phyloP scores from a whole-genome alignment of 2,329 filamentous ascomycete species.

The Aspergillus japonicus region DNA sequence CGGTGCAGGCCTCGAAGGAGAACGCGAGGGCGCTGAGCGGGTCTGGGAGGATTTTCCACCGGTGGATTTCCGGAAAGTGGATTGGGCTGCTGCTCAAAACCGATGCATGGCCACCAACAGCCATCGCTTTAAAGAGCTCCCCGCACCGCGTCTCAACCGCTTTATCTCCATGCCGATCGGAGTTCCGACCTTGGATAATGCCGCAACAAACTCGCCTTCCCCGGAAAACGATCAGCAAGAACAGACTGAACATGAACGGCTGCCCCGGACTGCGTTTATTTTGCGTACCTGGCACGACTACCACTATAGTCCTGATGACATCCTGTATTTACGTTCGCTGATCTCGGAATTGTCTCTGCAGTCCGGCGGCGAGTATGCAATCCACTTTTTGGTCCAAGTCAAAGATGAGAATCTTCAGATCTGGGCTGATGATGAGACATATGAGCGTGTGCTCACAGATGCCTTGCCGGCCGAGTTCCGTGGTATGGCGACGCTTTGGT shows the following conservation, averaged over 20 bases:
- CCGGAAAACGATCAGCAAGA: slow-evolving; percentile 18
- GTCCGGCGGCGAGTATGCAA: slow-evolving; percentile 76
- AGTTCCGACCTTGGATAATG: slow-evolving; percentile 19
- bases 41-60: slow-evolving; percentile 71
- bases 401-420: slow-evolving; percentile 76
- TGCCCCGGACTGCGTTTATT: slow-evolving; percentile 68
- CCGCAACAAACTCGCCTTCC: not conserved
- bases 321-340: slow-evolving; percentile 78
- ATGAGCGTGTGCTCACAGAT: slow-evolving; percentile 69
- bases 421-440: slow-evolving; percentile 74
- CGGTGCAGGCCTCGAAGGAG: slow-evolving; percentile 80
- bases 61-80: slow-evolving; percentile 73
- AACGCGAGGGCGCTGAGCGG: slow-evolving; percentile 73
- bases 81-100: slow-evolving; percentile 77
- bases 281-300: slow-evolving; percentile 80
- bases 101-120: slow-evolving; percentile 71
- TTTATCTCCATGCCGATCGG: slow-evolving; percentile 38
- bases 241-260: slow-evolving; percentile 22
- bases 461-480: slow-evolving; percentile 78
- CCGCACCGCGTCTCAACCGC: slow-evolving; percentile 35
- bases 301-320: slow-evolving; percentile 71
- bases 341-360: slow-evolving; percentile 74
- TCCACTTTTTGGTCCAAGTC: slow-evolving; percentile 83
- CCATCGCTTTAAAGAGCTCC: slow-evolving; percentile 60
- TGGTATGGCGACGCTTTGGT: slow-evolving; percentile 88